Conservation (phyloP, 768 basidiomycete species). For the Naganishia vaughanmartiniae region DNA sequence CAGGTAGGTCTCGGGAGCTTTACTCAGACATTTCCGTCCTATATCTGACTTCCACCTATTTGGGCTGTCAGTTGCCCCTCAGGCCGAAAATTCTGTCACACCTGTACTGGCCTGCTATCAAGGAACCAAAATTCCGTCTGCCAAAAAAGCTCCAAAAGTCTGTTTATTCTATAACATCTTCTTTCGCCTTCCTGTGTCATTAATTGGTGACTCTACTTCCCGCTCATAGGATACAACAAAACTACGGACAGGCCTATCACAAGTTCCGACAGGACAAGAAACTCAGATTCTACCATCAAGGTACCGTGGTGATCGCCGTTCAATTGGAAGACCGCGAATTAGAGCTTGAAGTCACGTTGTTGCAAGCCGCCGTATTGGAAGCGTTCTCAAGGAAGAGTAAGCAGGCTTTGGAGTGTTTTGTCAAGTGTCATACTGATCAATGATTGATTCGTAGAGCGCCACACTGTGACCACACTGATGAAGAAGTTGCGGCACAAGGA, state of each 20-base stretch:
- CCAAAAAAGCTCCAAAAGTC: slow-evolving; percentile 81
- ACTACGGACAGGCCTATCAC: slow-evolving; percentile 74
- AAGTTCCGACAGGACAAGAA: slow-evolving; percentile 88
- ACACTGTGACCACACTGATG: slow-evolving; percentile 11
- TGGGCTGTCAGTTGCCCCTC: slow-evolving; percentile 61
- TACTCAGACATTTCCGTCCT: background rate
- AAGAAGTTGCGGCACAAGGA: slow-evolving; percentile 13
- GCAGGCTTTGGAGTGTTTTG: slow-evolving; percentile 11
- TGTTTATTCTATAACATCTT: slow-evolving; percentile 40
- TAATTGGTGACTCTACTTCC: background rate
- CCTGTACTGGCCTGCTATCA: slow-evolving; percentile 90
- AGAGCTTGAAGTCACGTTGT: slow-evolving; percentile 71
- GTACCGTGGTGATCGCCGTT: slow-evolving; percentile 74
- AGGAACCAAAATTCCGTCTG: slow-evolving; percentile 62
- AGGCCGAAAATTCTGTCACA: slow-evolving; percentile 89
- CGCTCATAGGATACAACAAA: slow-evolving; percentile 63
- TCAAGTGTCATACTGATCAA: background rate
- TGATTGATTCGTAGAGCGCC: slow-evolving; percentile 20
- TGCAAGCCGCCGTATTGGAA: slow-evolving; percentile 89
- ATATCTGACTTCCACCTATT: background rate
- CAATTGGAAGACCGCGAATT: slow-evolving; percentile 77
- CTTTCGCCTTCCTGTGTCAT: background rate
- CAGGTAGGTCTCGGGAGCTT: slow-evolving; percentile 55
- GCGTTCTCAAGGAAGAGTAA: slow-evolving; percentile 71
- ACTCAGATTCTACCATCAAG: slow-evolving; percentile 84